phyloP scores from a whole-genome alignment of 2,329 filamentous ascomycete genomes.

The Fusarium sp. region DNA sequence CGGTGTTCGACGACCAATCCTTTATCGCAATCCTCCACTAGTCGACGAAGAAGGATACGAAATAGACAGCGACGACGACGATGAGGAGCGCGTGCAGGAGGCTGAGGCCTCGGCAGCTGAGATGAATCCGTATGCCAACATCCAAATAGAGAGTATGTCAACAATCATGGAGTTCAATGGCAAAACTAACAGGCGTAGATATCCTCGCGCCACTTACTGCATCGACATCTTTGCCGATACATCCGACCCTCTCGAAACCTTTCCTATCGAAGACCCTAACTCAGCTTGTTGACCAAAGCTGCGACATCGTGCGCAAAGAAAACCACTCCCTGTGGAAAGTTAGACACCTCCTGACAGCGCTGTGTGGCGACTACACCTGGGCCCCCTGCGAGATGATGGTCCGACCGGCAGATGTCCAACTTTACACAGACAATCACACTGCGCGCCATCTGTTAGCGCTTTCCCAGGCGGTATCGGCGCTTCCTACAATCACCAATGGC shows the following conservation, averaged over 20 bases:
- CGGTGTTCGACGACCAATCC: conserved; percentile 78
- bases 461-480: conserved; percentile 41
- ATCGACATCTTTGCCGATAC: conserved; percentile 79
- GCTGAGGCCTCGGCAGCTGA: conserved; percentile 74
- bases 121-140: conserved; percentile 79
- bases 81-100: conserved; percentile 73
- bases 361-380: conserved; percentile 82
- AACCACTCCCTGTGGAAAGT: conserved; percentile 79
- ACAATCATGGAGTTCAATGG: conserved; percentile 5
- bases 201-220: conserved; percentile 81
- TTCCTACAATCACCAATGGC: conserved; percentile 46
- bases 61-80: conserved; percentile 78
- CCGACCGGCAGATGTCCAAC: conserved; percentile 66
- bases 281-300: conserved; percentile 77
- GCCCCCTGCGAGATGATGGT: conserved; percentile 71
- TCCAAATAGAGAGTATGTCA: conserved; percentile 76
- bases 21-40: conserved; percentile 78
- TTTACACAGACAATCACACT: conserved; percentile 65
- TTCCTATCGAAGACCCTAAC: conserved; percentile 81
- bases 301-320: conserved; percentile 80
- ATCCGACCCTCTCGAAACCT: conserved; percentile 80
- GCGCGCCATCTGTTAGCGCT: conserved; percentile 54
- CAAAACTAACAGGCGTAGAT: conserved; percentile 62
- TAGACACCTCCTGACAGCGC: conserved; percentile 78
- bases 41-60: conserved; percentile 85